phyloP scores from a whole-genome alignment of 352 stramenopile species.

The Phytophthora sp. region DNA sequence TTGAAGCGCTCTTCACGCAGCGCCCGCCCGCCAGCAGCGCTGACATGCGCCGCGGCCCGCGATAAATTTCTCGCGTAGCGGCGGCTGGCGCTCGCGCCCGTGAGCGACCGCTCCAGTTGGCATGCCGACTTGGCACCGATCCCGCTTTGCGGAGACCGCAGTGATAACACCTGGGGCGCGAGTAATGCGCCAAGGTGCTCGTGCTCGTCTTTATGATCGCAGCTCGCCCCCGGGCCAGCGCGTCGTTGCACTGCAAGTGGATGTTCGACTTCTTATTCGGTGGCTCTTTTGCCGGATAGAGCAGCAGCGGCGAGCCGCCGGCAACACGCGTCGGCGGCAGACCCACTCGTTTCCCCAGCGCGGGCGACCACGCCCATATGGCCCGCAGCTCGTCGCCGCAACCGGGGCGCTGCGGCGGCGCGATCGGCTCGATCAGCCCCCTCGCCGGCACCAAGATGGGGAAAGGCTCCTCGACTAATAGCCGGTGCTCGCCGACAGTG shows the following conservation, averaged over 20 bases:
- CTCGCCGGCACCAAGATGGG: conserved; percentile 19
- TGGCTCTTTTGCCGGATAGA: conserved; percentile 12
- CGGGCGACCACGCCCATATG: conserved; percentile 11
- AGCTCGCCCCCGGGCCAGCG: neutral
- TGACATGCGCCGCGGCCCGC: neutral
- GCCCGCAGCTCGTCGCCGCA: conserved; percentile 14
- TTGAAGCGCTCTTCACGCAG: no score
- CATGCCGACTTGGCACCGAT: neutral
- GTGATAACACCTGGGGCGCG: conserved; percentile 27
- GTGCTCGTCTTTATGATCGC: conserved; percentile 38
- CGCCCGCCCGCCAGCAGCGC: neutral
- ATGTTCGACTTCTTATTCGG: conserved; percentile 30
- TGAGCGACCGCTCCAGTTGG: neutral
- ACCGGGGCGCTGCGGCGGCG: neutral
- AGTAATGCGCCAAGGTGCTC: conserved; percentile 31
- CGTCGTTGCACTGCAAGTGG: conserved; percentile 12
- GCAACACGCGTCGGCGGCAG: conserved; percentile 12
- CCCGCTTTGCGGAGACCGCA: conserved; percentile 11
- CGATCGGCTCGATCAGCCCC: conserved; percentile 16
- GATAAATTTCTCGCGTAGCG: conserved; percentile 28
- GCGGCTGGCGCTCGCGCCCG: neutral
- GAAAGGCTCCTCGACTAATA: conserved; percentile 35
- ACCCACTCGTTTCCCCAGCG: conserved; percentile 37
- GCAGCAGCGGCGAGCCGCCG: neutral
- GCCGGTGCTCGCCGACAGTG: conserved; percentile 17